Percentiles rank a stretch among this genome's conserved stretches.
Evolutionary conservation across 805 yeast genomes (phyloP).

Genomic region (Candida anglica): DNA sequence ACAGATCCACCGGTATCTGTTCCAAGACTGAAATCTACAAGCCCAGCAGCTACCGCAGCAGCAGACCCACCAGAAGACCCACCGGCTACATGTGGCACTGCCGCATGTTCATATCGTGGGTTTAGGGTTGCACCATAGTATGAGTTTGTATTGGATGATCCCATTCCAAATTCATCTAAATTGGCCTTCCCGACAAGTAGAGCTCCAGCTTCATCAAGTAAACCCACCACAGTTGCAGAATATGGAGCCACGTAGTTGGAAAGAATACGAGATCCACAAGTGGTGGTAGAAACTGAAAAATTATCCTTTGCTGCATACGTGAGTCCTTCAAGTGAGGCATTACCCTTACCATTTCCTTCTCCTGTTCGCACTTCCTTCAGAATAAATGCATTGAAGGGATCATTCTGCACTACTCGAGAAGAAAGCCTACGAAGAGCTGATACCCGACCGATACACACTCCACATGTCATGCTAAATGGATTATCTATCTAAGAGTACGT

Average conservation of each 20-base stretch:
- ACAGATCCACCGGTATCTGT: constrained; percentile 98
- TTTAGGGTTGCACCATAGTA: constrained; percentile 56
- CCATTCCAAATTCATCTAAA: constrained; percentile 98
- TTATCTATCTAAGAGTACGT: no score
- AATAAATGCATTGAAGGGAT: constrained; percentile 1
- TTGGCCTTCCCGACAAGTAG: constrained; percentile 75
- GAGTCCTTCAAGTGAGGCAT: no score
- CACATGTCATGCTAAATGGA: no score
- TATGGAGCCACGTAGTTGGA: constrained; percentile 66
- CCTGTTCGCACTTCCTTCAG: no score
- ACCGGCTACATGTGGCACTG: constrained; percentile 49
- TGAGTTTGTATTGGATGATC: constrained; percentile 62
- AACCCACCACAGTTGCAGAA: constrained; percentile 66
- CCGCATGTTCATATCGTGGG: constrained; percentile 30
- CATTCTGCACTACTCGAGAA: no score
- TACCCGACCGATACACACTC: no score
- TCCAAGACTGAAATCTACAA: constrained; percentile 77
- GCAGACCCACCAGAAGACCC: constrained; percentile 98
- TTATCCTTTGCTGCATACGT: constrained; percentile 60
- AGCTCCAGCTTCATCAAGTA: constrained; percentile 52
- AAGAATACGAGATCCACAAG: constrained; percentile 73
- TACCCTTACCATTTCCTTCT: no score
- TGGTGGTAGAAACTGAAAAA: constrained; percentile 63
- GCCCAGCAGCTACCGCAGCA: constrained; percentile 75
- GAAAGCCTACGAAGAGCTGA: no score